Conservation (phyloP, 371 early-diverging fungal genomes). For the Lichtheimia ornata region DNA sequence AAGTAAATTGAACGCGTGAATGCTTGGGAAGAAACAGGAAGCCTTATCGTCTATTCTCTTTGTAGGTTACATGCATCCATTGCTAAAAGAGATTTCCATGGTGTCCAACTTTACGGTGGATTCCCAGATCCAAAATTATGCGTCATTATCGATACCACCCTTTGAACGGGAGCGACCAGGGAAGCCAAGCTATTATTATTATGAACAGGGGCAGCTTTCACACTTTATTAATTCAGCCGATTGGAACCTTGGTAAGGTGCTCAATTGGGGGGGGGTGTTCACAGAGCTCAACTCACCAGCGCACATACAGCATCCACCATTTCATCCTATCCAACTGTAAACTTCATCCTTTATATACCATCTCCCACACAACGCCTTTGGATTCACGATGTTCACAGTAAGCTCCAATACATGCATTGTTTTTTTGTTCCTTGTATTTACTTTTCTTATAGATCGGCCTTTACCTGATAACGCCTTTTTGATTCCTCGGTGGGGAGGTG, state of each 20-base stretch:
- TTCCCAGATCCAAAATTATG: slow-evolving; percentile 78
- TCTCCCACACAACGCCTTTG: slow-evolving; percentile 58
- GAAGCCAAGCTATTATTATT: slow-evolving; percentile 44
- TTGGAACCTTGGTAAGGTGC: slow-evolving; percentile 77
- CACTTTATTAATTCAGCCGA: slow-evolving; percentile 90
- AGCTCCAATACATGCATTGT: not conserved
- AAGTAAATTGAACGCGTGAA: slow-evolving; percentile 30
- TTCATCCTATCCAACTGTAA: slow-evolving; percentile 77
- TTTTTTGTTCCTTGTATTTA: not conserved
- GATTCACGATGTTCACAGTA: slow-evolving; percentile 60
- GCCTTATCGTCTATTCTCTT: not conserved
- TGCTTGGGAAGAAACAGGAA: not conserved
- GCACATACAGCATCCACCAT: slow-evolving; percentile 72
- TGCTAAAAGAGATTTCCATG: slow-evolving; percentile 48
- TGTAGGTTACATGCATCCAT: slow-evolving; percentile 47
- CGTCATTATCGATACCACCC: slow-evolving; percentile 69
- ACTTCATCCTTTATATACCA: slow-evolving; percentile 88
- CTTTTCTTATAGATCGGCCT: slow-evolving; percentile 25
- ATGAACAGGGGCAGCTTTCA: slow-evolving; percentile 63
- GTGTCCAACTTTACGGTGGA: slow-evolving; percentile 61
- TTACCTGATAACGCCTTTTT: slow-evolving; percentile 76
- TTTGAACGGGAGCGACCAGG: slow-evolving; percentile 36
- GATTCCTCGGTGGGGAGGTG: slow-evolving; percentile 94
- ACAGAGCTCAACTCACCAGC: not conserved
- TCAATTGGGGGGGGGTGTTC: too few relatives aligned